phyloP scores from a whole-genome alignment of 371 early-diverging fungal genomes.

The Lichtheimia ornata region DNA sequence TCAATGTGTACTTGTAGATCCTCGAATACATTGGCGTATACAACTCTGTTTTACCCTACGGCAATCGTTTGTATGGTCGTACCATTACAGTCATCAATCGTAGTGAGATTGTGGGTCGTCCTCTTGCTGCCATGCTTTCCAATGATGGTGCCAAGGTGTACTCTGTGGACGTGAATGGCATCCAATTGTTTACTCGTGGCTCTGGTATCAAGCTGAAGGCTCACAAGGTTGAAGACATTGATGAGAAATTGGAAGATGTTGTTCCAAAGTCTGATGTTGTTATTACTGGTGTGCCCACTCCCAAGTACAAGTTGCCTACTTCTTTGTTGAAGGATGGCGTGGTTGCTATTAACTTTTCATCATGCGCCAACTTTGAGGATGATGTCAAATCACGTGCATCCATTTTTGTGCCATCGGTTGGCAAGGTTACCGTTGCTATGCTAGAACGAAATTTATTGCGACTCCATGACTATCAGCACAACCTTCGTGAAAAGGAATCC shows the following conservation, averaged over 20 bases:
- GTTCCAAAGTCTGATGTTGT: constrained; percentile 90
- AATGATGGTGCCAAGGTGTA: constrained; percentile 97
- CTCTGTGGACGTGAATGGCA: constrained; percentile 89
- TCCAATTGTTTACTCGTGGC: constrained; percentile 89
- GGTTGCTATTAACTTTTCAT: constrained; percentile 94
- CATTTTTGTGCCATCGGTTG: constrained; percentile 94
- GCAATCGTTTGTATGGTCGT: constrained; percentile 93
- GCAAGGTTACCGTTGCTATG: constrained; percentile 98
- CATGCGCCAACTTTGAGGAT: constrained; percentile 87
- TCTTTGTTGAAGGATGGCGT: constrained; percentile 90
- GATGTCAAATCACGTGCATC: constrained; percentile 86
- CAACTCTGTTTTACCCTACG: constrained; percentile 86
- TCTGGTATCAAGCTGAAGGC: constrained; percentile 72
- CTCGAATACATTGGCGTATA: constrained; percentile 94
- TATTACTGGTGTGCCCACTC: constrained; percentile 93
- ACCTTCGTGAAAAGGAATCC: constrained; percentile 15
- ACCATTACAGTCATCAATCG: constrained; percentile 94
- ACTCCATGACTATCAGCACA: constrained; percentile 71
- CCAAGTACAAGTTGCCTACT: constrained; percentile 85
- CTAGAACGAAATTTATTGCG: constrained; percentile 91
- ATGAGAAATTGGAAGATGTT: constrained; percentile 73
- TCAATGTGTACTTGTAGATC: constrained; percentile 42
- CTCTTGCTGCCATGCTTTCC: constrained; percentile 94
- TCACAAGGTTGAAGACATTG: constrained; percentile 80
- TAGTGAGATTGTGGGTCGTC: constrained; percentile 96